Base-by-base conservation (phyloP, 768 basidiomycete genomes). In the Pleurotus eryngii region DNA sequence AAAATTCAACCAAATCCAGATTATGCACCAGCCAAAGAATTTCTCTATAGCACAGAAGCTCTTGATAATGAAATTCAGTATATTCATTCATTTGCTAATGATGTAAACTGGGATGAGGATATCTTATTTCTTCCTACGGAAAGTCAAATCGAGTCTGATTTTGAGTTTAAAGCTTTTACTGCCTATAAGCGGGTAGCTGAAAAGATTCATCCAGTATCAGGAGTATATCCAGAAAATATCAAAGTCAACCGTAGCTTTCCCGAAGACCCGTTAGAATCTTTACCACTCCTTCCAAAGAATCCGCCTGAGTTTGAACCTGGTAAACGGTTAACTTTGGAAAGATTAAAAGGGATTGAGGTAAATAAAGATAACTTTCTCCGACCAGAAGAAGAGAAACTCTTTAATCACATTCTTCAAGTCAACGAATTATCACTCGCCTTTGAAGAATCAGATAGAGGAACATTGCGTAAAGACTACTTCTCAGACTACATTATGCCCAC, bases 401-500 rank as follows among this genome's bases (percentile, higher is more conserved):
- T 64, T 0, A 56, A 64, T 9, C 64, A 69, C 1, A 55, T 72
- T 5, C 20, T 72, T 5, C 37, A 37, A 4, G 24, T 58, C 12
- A 64, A 72, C 12, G 56, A 68, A 27, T 6, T 59, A 0, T 65
- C 62, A 0, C 61, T 75, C 15, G 67, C 72, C 6, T 61, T 61
- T 11, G 49, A 62, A 51, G 62, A 67, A 46, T 47, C 46, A 39
- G 61, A 67, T 30, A 59, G 55, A 18, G 58, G 57, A 7, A 56
- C 50, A 3, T 60, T 59, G 22, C 14, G 59, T 11, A 57, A 62
- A 26, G 57, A 56, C 0, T 67, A 66, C 62, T 75, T 65, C 49
- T 59, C 22, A 30, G 66, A 62, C 0, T 66, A 69, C 35, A 65
- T 68, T 1, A 71, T 73, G 22, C 72, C 72, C 0, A 67, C 67